Evolutionary conservation across 1,139 yeast genomes (phyloP), one percentile per base, ranked within the genome.

Genomic region (Candida freyschussii): DNA sequence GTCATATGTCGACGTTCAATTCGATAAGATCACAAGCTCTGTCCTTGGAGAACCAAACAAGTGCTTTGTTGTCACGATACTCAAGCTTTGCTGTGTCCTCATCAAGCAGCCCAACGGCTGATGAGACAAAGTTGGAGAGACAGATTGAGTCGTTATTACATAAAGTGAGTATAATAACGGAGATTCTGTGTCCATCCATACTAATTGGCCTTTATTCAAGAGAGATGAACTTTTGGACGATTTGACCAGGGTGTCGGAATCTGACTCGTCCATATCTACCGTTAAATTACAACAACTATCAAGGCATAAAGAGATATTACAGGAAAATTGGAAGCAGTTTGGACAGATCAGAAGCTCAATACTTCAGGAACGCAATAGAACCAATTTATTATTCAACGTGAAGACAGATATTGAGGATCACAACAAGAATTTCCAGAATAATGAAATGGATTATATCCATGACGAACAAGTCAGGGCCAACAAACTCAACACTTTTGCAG

Each of bases 221-320:
- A 59, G 64, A 48, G 77, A 51, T 60, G 71, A 43, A 64, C 57
- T 35, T 46, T 63, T 27, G 57, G 62, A 27, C 45, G 63, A 26
- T 31, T 57, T 63, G 32, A 53, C 56, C 32, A 58, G 65, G 34
- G 56, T 67, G 19, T 72, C 76, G 29, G 86, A 81, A 33, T 64
- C 78, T 4, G 82, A 78, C 47, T 54, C 69, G 13, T 58, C 66
- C n/a, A 63, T 79, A 6, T 71, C 87, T 2, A 74, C 91, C 1
- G 74, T 91, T 0, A 84, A 85, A 57, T 58, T 78, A 24, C 91
- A 84, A 50, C 97, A 91, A 55, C 62, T 87, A 29, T 76, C 80
- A 36, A 75, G 97, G 39, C 96, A 87, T 55, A 75, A 73, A 48
- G 96, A 87, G 55, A 72, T 75, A 17, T 63, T 86, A 21, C 70